These are phyloP conservation scores for Odontarrhena argentea DNA, from an alignment of 345 rosid genomes.

Conservation along the genomic window DNA sequence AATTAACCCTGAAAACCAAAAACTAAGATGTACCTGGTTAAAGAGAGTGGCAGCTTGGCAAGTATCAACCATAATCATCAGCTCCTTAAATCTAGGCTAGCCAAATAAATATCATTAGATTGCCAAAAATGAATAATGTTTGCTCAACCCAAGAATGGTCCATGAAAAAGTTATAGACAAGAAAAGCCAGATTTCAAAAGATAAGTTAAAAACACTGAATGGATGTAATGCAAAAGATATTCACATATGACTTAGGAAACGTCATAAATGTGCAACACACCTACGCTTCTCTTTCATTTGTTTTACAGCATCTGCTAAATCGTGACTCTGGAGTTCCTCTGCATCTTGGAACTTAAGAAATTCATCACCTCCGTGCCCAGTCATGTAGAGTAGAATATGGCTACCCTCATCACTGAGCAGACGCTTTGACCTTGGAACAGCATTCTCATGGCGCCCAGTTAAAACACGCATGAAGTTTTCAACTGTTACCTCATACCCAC, in stretches of 20 bases:
- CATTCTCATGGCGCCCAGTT: conserved; percentile 85
- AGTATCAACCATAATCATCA: conserved; percentile 97
- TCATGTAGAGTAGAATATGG: conserved; percentile 95
- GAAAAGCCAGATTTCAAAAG: conserved; percentile 1
- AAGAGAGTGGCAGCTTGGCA: conserved; percentile 99
- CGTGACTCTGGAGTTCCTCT: conserved; percentile 98
- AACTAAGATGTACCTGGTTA: conserved; percentile 62
- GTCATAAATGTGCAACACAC: conserved; percentile 42
- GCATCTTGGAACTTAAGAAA: conserved; percentile 96
- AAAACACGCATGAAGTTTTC: conserved; percentile 90
- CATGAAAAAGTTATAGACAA: conserved; percentile 10
- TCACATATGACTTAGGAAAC: conserved; percentile 17
- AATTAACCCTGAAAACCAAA: conserved; percentile 3
- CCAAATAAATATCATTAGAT: conserved; percentile 37
- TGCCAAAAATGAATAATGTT: conserved; percentile 13
- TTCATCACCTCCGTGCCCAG: conserved; percentile 98
- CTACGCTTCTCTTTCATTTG: conserved; percentile 98
- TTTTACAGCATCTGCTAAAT: conserved; percentile 98
- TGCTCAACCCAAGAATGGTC: not conserved
- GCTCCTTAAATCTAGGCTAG: conserved; percentile 83
- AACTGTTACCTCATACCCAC: conserved; percentile 96
- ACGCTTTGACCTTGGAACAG: conserved; percentile 99
- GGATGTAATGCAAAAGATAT: conserved; percentile 17
- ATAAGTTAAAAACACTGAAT: not conserved
- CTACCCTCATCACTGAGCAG: conserved; percentile 98